phyloP scores from a whole-genome alignment of 2,329 filamentous ascomycete species.

The Penicillium sp. region DNA sequence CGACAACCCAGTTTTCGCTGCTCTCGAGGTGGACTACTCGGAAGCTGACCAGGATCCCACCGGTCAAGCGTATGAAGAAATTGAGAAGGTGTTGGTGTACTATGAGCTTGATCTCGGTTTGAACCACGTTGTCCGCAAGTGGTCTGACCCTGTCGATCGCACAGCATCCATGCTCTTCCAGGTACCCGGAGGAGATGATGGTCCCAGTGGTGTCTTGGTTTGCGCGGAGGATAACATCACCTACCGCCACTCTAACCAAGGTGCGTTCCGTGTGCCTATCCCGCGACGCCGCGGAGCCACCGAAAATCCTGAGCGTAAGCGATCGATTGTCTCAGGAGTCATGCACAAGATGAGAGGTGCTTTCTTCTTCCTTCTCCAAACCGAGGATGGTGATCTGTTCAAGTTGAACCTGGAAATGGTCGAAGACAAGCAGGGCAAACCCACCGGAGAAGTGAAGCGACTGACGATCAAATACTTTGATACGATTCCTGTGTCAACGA shows the following conservation, averaged over 20 bases:
- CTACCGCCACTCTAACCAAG: conserved; percentile 94
- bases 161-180: conserved; percentile 89
- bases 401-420: conserved; percentile 92
- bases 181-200: conserved; percentile 88
- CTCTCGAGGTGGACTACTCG: conserved; percentile 88
- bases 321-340: conserved; percentile 83
- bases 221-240: conserved; percentile 93
- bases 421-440: conserved; percentile 71
- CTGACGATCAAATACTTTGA: conserved; percentile 98
- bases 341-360: conserved; percentile 96
- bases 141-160: conserved; percentile 90
- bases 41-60: conserved; percentile 89
- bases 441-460: conserved; percentile 75
- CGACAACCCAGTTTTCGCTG: conserved; percentile 93
- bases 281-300: conserved; percentile 81
- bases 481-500: conserved; percentile 84
- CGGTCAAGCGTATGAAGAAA: conserved; percentile 73
- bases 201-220: conserved; percentile 90
- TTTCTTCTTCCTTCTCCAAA: conserved; percentile 96
- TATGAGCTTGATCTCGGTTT: conserved; percentile 96
- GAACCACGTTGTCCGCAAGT: conserved; percentile 95
- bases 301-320: conserved; percentile 88
- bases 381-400: conserved; percentile 97
- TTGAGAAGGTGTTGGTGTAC: conserved; percentile 90
- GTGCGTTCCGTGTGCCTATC: conserved; percentile 83